Evolutionary conservation across 108 stramenopile species (phyloP).

Genomic region (Cylindrotheca closterium): DNA sequence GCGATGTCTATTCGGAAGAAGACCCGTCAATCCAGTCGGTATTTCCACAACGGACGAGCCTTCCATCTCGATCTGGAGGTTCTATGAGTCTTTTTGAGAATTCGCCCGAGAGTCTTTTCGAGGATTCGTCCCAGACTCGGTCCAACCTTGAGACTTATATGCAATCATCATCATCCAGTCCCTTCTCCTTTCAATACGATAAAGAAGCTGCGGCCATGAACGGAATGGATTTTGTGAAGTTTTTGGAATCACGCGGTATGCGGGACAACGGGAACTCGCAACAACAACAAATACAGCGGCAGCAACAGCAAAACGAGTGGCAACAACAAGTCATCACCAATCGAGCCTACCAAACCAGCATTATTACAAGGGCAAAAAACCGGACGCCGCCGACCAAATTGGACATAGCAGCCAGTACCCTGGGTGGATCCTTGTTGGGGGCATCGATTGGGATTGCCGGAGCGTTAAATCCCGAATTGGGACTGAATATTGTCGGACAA

Average conservation of each 20-base stretch:
- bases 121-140: too few species aligned
- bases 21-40: too few species aligned
- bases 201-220: too few species aligned
- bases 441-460: neutral
- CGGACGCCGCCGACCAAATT: neutral
- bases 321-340: neutral
- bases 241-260: neutral
- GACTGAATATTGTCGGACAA: neutral
- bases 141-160: too few species aligned
- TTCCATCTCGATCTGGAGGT: too few species aligned
- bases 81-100: too few species aligned
- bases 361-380: neutral
- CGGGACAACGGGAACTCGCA: neutral
- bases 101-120: too few species aligned
- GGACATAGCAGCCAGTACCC: neutral
- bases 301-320: neutral
- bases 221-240: neutral
- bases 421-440: neutral
- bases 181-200: too few species aligned
- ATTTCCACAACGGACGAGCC: too few species aligned
- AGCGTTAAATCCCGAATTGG: neutral
- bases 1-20: too few species aligned
- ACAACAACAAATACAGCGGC: neutral
- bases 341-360: neutral
- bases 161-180: too few species aligned